A percentile compares a stretch with the other conserved stretches of the same genome.
Conservation (phyloP, 352 stramenopile species). For the Phytophthora pluvialis region DNA sequence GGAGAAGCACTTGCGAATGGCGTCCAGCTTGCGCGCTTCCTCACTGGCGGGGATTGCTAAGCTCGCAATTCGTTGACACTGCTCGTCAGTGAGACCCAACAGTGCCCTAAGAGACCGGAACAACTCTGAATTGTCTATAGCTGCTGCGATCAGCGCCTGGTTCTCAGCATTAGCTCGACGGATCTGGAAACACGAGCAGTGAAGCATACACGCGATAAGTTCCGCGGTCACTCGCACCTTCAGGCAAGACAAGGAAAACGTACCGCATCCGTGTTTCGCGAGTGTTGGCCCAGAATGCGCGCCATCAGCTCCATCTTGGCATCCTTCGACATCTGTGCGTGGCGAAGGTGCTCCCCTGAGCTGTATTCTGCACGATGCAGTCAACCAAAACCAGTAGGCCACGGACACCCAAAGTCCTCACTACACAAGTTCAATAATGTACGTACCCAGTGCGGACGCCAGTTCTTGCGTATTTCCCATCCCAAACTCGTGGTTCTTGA, state of each 20-base stretch:
- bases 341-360: constrained; percentile 77
- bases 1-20: constrained; percentile 88
- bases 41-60: constrained; percentile 57
- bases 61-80: constrained; percentile 64
- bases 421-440: constrained; percentile 10
- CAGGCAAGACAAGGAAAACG: background rate
- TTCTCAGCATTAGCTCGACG: constrained; percentile 85
- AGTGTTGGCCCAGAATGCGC: constrained; percentile 81
- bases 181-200: constrained; percentile 48
- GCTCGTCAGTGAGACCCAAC: constrained; percentile 71
- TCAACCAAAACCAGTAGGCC: constrained; percentile 1
- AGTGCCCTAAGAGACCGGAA: constrained; percentile 58
- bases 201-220: background rate
- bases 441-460: constrained; percentile 71
- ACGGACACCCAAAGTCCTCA: background rate
- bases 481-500: constrained; percentile 81
- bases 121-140: constrained; percentile 66
- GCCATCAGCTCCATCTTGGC: constrained; percentile 84
- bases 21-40: constrained; percentile 78
- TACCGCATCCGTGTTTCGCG: constrained; percentile 76
- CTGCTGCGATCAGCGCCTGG: constrained; percentile 73
- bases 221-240: background rate
- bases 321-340: constrained; percentile 87
- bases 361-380: constrained; percentile 58
- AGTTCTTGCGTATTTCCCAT: constrained; percentile 70